Conservation (phyloP, 2,329 filamentous ascomycete species). For the Scedosporium dehoogii region DNA sequence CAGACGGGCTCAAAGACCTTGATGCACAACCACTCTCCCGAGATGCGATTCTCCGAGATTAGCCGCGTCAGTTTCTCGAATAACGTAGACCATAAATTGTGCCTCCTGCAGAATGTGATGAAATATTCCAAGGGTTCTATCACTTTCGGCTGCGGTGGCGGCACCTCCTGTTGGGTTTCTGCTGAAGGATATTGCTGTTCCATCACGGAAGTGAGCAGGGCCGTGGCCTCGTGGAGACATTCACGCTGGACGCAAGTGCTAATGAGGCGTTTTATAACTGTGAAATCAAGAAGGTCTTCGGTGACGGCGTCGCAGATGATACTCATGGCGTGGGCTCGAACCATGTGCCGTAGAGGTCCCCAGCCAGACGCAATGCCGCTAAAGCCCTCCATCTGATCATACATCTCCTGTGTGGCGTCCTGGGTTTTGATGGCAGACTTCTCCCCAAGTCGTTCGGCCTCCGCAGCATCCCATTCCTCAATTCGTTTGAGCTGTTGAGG, state of each 20-base stretch:
- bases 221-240: slow-evolving; percentile 17
- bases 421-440: slow-evolving; percentile 14
- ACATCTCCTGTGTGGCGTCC: slow-evolving; percentile 17
- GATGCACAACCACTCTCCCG: slow-evolving; percentile 10
- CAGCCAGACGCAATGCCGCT: slow-evolving; percentile 19
- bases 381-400: slow-evolving; percentile 23
- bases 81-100: slow-evolving; percentile 6
- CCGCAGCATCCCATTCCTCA: slow-evolving; percentile 21
- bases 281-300: slow-evolving; percentile 18
- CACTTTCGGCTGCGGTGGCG: slow-evolving; percentile 1
- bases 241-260: slow-evolving; percentile 18
- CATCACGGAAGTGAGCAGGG: slow-evolving; percentile 2
- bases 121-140: not conserved
- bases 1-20: slow-evolving; percentile 9
- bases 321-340: slow-evolving; percentile 21
- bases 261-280: slow-evolving; percentile 15
- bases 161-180: not conserved
- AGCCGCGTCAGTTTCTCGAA: slow-evolving; percentile 8
- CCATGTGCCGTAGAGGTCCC: slow-evolving; percentile 22
- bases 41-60: not conserved
- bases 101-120: slow-evolving; percentile 7
- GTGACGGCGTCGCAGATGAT: slow-evolving; percentile 19
- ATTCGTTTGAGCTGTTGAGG: slow-evolving; percentile 13
- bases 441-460: slow-evolving; percentile 13
- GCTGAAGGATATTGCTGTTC: slow-evolving; percentile 6